phyloP scores from a whole-genome alignment of 805 yeast species.

The Zygosaccharomyces siamensis region DNA sequence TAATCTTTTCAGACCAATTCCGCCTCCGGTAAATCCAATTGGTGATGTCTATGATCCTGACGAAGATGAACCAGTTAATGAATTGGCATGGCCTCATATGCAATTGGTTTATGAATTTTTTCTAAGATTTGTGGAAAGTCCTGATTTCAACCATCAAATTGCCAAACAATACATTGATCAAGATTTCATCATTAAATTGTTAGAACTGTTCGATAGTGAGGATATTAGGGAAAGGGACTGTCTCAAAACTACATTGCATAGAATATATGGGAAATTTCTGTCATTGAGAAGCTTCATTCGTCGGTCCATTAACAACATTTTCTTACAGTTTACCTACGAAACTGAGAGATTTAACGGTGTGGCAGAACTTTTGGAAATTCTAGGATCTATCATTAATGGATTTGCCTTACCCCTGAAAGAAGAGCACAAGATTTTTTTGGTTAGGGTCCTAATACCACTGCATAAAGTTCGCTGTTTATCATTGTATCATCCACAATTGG shows the following conservation, averaged over 20 bases:
- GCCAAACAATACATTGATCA: slow-evolving; percentile 95
- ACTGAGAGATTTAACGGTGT: slow-evolving; percentile 95
- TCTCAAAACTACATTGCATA: slow-evolving; percentile 87
- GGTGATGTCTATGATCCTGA: slow-evolving; percentile 97
- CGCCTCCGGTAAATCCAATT: slow-evolving; percentile 96
- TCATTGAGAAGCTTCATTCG: slow-evolving; percentile 86
- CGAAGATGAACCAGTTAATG: slow-evolving; percentile 96
- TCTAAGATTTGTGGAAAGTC: slow-evolving; percentile 85
- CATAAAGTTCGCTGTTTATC: slow-evolving; percentile 88
- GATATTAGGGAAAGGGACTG: slow-evolving; percentile 96
- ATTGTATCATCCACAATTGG: slow-evolving; percentile 91
- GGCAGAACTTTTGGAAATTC: slow-evolving; percentile 88
- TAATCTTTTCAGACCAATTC: slow-evolving; percentile 91
- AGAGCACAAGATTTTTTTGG: slow-evolving; percentile 88
- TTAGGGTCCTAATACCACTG: slow-evolving; percentile 81
- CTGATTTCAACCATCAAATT: slow-evolving; percentile 86
- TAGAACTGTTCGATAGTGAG: slow-evolving; percentile 91
- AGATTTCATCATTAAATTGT: slow-evolving; percentile 69
- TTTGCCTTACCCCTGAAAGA: slow-evolving; percentile 96
- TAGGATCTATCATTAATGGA: slow-evolving; percentile 95
- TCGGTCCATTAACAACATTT: slow-evolving; percentile 86
- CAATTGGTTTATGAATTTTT: slow-evolving; percentile 93
- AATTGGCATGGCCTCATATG: slow-evolving; percentile 99
- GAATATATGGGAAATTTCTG: slow-evolving; percentile 93
- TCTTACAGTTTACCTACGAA: slow-evolving; percentile 88